A percentile compares a stretch with the other conserved stretches of the same genome.
Conservation (phyloP, 306 rosid genomes). For the Malus sieversii region DNA sequence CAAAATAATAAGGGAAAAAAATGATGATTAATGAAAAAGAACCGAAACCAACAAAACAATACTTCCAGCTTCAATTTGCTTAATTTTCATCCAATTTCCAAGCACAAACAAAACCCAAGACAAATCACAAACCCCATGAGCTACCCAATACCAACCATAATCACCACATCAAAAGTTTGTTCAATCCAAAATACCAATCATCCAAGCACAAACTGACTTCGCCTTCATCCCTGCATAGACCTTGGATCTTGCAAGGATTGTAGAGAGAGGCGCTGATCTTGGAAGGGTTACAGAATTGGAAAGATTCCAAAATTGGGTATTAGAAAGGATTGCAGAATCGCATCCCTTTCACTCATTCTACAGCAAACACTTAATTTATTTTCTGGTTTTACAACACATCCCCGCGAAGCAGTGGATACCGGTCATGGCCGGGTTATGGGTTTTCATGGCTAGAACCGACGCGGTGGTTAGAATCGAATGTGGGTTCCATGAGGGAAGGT, state of each 20-base stretch:
- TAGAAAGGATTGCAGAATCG: too few relatives aligned
- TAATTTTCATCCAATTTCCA: neutral
- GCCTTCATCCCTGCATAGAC: too few relatives aligned
- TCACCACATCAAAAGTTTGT: neutral
- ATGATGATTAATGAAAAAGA: too few relatives aligned
- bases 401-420: neutral
- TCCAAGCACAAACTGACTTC: neutral
- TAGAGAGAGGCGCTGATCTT: too few relatives aligned
- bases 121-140: neutral
- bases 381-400: too few relatives aligned
- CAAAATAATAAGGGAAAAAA: too few relatives aligned
- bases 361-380: too few relatives aligned
- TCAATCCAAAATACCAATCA: neutral
- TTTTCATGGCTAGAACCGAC: neutral
- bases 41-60: neutral
- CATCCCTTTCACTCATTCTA: too few relatives aligned
- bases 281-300: too few relatives aligned
- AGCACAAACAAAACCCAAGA: neutral
- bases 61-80: neutral
- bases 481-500: constrained; percentile 89
- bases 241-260: too few relatives aligned
- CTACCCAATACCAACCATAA: neutral
- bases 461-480: neutral
- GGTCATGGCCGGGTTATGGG: neutral
- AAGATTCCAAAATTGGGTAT: too few relatives aligned